These are phyloP conservation scores for Westerdykella ornata DNA, from an alignment of 2,329 filamentous ascomycete species.

Conservation along the genomic window DNA sequence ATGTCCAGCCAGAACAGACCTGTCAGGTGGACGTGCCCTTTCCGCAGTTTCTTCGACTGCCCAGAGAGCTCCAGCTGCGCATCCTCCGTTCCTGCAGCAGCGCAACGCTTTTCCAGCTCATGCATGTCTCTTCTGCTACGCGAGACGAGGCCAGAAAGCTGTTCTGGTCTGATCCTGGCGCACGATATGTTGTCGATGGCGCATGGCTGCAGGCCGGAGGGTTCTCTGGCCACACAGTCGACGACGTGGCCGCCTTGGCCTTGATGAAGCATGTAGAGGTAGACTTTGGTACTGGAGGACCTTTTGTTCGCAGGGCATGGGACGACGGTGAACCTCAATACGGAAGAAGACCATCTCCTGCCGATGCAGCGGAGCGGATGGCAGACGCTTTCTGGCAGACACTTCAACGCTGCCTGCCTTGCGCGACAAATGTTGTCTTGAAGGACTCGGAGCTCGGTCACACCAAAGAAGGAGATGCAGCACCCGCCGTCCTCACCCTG, in stretches of 20 bases:
- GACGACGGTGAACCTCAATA: not conserved
- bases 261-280: slow-evolving; percentile 1
- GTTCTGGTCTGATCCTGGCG: slow-evolving; percentile 2
- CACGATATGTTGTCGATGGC: slow-evolving; percentile 1
- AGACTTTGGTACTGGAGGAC: not conserved
- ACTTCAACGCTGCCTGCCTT: slow-evolving; percentile 3
- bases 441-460: slow-evolving; percentile 1
- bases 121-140: slow-evolving; percentile 1
- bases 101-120: slow-evolving; percentile 5
- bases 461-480: not conserved
- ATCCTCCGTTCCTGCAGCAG: slow-evolving; percentile 1
- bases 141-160: slow-evolving; percentile 4
- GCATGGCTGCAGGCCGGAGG: slow-evolving; percentile 3
- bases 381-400: slow-evolving; percentile 3
- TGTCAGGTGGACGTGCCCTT: no score
- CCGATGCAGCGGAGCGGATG: not conserved
- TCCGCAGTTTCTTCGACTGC: not conserved
- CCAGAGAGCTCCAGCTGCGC: slow-evolving; percentile 2
- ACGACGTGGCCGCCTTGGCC: not conserved
- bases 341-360: no score
- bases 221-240: slow-evolving; percentile 1
- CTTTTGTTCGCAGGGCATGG: not conserved
- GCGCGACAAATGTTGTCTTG: slow-evolving; percentile 6
- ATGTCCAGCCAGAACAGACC: not conserved
- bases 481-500: not conserved